These are phyloP conservation scores for Glycine latifolia DNA, from an alignment of 306 rosid species.

Conservation along the genomic window DNA sequence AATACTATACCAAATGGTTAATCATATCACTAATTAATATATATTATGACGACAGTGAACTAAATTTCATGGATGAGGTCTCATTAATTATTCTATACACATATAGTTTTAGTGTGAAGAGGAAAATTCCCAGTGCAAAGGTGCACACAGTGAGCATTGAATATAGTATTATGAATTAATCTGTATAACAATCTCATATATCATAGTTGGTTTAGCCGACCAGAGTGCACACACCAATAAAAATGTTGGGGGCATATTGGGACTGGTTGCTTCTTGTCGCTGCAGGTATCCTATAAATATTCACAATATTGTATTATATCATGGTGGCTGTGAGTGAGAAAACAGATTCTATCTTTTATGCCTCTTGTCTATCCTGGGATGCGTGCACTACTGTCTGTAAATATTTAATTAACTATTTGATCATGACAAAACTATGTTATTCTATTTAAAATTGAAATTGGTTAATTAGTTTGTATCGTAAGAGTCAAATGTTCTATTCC, in stretches of 20 bases:
- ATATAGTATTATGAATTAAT: background rate
- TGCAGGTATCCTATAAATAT: conserved; percentile 23
- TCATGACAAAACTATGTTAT: conserved; percentile 8
- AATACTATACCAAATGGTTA: no score
- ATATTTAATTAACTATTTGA: background rate
- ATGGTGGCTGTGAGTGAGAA: background rate
- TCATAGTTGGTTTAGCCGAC: conserved; percentile 12
- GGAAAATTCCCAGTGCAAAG: background rate
- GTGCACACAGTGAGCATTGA: background rate
- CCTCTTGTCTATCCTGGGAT: conserved; percentile 26
- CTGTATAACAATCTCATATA: background rate
- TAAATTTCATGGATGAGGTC: background rate
- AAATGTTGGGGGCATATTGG: conserved; percentile 31
- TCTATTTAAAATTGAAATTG: conserved; percentile 1
- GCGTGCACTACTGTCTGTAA: background rate
- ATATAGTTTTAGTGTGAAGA: background rate
- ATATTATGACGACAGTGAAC: no score
- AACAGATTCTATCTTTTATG: conserved; percentile 38
- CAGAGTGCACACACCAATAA: conserved; percentile 24
- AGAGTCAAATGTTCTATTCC: conserved; percentile 8
- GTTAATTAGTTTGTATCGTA: background rate
- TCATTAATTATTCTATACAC: background rate
- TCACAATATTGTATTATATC: conserved; percentile 14
- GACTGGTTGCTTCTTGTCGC: conserved; percentile 29
- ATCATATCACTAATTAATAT: no score